Percentiles rank a stretch among this genome's conserved stretches.
Conservation (phyloP, 306 rosid genomes). For the Ochetophila trinervis region DNA sequence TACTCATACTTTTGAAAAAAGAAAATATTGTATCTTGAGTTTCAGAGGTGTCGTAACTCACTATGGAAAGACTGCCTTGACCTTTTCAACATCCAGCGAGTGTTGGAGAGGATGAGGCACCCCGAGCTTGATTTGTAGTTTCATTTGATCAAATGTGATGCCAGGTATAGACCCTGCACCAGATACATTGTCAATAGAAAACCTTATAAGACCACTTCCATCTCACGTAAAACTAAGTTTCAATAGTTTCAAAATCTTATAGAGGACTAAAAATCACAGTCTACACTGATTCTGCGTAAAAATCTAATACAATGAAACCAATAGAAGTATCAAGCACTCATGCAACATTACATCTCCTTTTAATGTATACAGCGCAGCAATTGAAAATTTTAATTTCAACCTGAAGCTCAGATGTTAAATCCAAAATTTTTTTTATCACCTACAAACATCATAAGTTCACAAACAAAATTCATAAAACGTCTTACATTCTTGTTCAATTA, state of each 20-base stretch:
- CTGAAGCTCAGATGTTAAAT: too few relatives aligned
- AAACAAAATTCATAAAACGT: too few relatives aligned
- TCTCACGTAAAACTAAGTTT: background rate
- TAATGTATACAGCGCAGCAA: too few relatives aligned
- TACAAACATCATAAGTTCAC: too few relatives aligned
- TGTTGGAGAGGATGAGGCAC: conserved; percentile 82
- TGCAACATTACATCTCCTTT: too few relatives aligned
- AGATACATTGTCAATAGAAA: background rate
- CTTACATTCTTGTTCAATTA: too few relatives aligned
- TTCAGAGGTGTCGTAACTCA: conserved; percentile 39
- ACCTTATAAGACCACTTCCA: background rate
- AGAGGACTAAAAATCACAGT: background rate
- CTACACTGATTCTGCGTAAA: too few relatives aligned
- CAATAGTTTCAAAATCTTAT: background rate
- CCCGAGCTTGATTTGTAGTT: conserved; percentile 84
- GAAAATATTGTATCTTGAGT: background rate
- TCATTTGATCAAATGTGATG: conserved; percentile 79
- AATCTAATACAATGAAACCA: too few relatives aligned
- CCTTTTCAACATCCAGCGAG: conserved; percentile 70
- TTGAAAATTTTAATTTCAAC: too few relatives aligned
- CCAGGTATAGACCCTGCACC: conserved; percentile 88
- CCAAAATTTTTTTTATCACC: too few relatives aligned
- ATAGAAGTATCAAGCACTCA: too few relatives aligned
- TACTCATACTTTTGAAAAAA: background rate
- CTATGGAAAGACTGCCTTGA: conserved; percentile 92